These are phyloP conservation scores for Penicillium diatomitis DNA, from an alignment of 495 filamentous ascomycete species.

Conservation along the genomic window DNA sequence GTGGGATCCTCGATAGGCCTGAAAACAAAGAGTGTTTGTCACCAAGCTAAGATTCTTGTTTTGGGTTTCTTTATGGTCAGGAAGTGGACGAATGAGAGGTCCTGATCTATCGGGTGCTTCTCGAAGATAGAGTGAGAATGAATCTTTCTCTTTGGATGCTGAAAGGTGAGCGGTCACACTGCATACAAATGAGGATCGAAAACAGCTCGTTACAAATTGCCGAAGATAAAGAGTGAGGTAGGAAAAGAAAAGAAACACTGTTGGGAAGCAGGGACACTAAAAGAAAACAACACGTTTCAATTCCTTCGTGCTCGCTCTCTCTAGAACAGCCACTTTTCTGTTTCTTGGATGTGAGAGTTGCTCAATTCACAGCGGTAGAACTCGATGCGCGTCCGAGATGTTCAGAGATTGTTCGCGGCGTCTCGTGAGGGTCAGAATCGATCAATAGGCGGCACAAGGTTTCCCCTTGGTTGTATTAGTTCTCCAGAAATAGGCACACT, in stretches of 20 bases:
- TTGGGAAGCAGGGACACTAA: constrained; percentile 8
- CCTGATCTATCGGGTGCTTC: constrained; percentile 22
- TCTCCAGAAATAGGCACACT: no score
- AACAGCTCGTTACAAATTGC: constrained; percentile 22
- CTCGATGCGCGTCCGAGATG: neutral
- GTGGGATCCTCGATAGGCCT: no score
- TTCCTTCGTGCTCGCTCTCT: constrained; percentile 13
- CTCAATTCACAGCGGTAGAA: neutral
- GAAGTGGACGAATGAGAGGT: constrained; percentile 15
- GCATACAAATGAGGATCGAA: constrained; percentile 32
- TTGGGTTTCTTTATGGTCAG: constrained; percentile 7
- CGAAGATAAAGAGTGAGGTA: constrained; percentile 2
- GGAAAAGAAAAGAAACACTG: constrained; percentile 5
- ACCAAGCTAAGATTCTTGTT: neutral
- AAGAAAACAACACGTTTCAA: constrained; percentile 6
- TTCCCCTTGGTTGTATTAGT: no score
- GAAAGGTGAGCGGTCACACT: constrained; percentile 24
- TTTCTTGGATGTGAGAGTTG: constrained; percentile 5
- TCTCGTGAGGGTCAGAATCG: no score
- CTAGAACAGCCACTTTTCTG: constrained; percentile 12
- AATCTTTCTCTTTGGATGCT: constrained; percentile 23
- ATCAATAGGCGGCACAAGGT: no score
- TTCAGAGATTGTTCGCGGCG: no score
- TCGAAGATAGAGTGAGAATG: constrained; percentile 20
- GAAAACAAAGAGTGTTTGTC: neutral